Base-by-base conservation (phyloP, 352 stramenopile genomes). In the Hyaloperonospora brassicae region DNA sequence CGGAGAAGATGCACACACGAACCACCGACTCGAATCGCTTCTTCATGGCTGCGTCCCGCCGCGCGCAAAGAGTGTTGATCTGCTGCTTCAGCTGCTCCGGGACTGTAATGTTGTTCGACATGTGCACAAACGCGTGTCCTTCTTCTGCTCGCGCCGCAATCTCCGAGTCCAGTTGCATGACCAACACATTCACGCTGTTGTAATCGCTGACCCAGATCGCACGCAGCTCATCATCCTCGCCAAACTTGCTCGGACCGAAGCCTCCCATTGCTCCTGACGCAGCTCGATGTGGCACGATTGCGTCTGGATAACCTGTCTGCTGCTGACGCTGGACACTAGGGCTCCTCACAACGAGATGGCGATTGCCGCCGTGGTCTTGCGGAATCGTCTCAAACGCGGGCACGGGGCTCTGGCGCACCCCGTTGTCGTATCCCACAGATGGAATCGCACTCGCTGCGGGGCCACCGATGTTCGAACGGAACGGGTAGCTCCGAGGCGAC, bases 1-100 rank as follows among this genome's bases (percentile, higher is more conserved):
- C 57, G 1, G 74, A 80, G 49, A 78, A 84, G 36, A 84, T 68
- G 23, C 84, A 59, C 31, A 84, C 73, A 45, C 76, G 76, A 31
- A 72, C 64, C 17, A 79, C 52, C 6, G 70, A 68, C 40, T 73
- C 54, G 22, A 68, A 66, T 17, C 76, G 66, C 40, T 64, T 62
- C n/a, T 69, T 70, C 6, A 66, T 42, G 10, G 65, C 64, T n/a
- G 55, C 23, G 13, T 71, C 59, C 13, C 79, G 55, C 49, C 61
- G 50, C 11, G 31, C 39, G 14, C 57, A 56, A 36, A 79, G 68
- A 8, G 70, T 57, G 12, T 57, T 53, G 24, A 84, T 72, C 58
- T 67, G 64, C 23, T 68, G 42, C 57, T 75, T 79, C 12, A 86
- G 50, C 41, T 68, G 61, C 7, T 74, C 66, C 2, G 76, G 71